Evolutionary conservation across 2,329 filamentous ascomycete genomes (phyloP), one percentile per base, ranked within the genome.

Genomic region (Drechmeria coniospora): DNA sequence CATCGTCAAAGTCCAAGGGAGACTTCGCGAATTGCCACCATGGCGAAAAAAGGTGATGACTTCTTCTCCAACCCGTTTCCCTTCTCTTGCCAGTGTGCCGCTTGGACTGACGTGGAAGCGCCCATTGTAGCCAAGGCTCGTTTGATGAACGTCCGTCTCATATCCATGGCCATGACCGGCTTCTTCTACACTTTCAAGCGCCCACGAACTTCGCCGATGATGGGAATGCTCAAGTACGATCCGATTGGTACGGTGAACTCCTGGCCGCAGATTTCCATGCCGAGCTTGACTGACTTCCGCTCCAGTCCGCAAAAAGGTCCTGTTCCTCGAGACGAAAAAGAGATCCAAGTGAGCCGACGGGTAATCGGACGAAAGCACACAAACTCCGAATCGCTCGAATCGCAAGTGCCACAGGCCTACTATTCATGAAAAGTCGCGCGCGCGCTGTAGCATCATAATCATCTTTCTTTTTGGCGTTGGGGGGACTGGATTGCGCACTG

Each of bases 181-280:
- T 98, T 84, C 68, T 98, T 87, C 67, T 86, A 87, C 56, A 92
- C 83, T 29, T 74, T 92, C 55, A 68, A 78, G 42, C 76, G 92
- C 33, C 86, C 84, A 9, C 77, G 90, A 42, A 68, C 71, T 17
- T 68, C 84, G 36, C 66, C 78, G 24, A 86, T 92, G 31, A 70
- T 98, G 58, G 92, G 84, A 61, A 90, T 98, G 83, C 63, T 98
- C 44, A 98, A 98, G 65, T 98, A 98, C 58, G 90, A 98, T 51
- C 90, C 90, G 23, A 86, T 98, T 39, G 78, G 82, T 92, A 73
- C 40, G 51, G n/a, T 12, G 2, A 10, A 12, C 0, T 8, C 12
- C 12, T n/a, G 14, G 14, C n/a, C 17, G 9, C 4, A 12, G 15
- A 10, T 14, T 14, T 21, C 11, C 14, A n/a, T 16, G 17, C 2